Base-by-base conservation (phyloP, 495 filamentous ascomycete genomes). In the Cairneyella variabilis region DNA sequence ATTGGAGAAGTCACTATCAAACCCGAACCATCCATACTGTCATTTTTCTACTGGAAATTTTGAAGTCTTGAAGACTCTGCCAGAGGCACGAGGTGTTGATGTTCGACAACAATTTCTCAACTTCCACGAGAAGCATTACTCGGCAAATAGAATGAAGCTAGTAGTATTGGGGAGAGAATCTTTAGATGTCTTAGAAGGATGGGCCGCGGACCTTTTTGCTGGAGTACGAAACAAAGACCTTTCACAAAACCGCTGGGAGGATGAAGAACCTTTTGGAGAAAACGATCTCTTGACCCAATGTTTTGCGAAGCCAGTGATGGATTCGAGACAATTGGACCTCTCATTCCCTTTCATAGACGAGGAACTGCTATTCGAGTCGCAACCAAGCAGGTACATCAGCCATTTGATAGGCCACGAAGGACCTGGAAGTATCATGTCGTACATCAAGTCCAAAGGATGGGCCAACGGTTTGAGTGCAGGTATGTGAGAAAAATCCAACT, bases 331-430 rank as follows among this genome's bases (percentile, higher is more conserved):
- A 23, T 71, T 99, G 59, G 89, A 92, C 43, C 79, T 99, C 51
- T 84, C 78, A 54, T 97, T 97, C 68, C 88, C 91, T 0, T 97
- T 89, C 66, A 71, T 90, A 41, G 91, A 97, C 64, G 90, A 97
- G 67, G 90, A 97, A 54, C 64, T 82, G 8, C 68, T 91, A 47
- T 95, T 84, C 67, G 83, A 90, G 59, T 79, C 84, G 7, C 91
- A 95, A 46, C 93, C 93, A 11, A 88, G 88, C 58, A 82, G 90
- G 30, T 99, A 97, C 64, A 79, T 96, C 58, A 88, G 86, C 62
- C 93, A 99, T 64, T 69, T 99, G 40, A 91, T 99, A 57, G 93
- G 93, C 12, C 95, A 99, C 57, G 93, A 99, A 68, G 93, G 93
- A 0, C 93, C 93, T 7, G 93, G 93, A 2, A 97, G 93, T 71